These are phyloP conservation scores for Lepiota subincarnata DNA, from an alignment of 768 basidiomycete species.

Conservation along the genomic window DNA sequence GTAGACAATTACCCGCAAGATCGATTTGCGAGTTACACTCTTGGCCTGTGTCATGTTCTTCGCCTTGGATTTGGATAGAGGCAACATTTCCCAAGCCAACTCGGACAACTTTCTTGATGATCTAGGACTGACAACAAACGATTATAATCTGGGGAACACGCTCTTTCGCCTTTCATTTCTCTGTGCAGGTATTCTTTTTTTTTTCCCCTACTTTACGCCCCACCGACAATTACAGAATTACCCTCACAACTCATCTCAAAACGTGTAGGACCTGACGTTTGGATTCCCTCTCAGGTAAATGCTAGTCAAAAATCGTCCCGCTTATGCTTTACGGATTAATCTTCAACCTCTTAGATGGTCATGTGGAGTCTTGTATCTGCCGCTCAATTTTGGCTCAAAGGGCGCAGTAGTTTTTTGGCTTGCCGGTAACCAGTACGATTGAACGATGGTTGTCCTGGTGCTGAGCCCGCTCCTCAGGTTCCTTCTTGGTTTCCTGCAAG, in stretches of 20 bases:
- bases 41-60: slow-evolving; percentile 67
- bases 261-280: slow-evolving; percentile 62
- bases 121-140: slow-evolving; percentile 55
- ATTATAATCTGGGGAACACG: slow-evolving; percentile 62
- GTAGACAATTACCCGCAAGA: slow-evolving; percentile 51
- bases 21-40: slow-evolving; percentile 56
- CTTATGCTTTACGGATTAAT: neutral
- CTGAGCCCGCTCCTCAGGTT: slow-evolving; percentile 27
- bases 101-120: slow-evolving; percentile 67
- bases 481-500: slow-evolving; percentile 56
- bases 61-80: slow-evolving; percentile 52
- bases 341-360: slow-evolving; percentile 35
- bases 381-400: slow-evolving; percentile 57
- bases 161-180: slow-evolving; percentile 49
- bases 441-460: neutral
- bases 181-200: slow-evolving; percentile 29
- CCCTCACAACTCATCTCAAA: slow-evolving; percentile 69
- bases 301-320: neutral
- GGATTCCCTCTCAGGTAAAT: slow-evolving; percentile 55
- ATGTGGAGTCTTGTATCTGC: slow-evolving; percentile 54
- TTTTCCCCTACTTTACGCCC: neutral
- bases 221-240: slow-evolving; percentile 34
- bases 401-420: slow-evolving; percentile 49
- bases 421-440: slow-evolving; percentile 33
- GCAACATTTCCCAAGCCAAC: slow-evolving; percentile 63